phyloP scores from a whole-genome alignment of 257 asterid species.

The Petunia secreta region DNA sequence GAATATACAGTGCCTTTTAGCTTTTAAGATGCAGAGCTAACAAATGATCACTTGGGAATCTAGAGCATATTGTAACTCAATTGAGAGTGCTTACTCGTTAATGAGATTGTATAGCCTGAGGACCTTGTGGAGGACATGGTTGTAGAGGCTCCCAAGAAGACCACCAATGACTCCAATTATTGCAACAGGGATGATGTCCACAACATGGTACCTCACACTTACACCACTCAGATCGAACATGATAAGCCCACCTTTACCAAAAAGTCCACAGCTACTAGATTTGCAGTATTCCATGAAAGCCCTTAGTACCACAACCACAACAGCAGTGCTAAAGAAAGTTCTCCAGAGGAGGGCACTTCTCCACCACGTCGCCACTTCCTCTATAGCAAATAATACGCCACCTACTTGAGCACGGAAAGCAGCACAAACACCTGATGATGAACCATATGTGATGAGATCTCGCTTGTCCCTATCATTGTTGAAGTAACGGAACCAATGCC shows the following conservation, averaged over 20 bases:
- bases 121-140: constrained; percentile 73
- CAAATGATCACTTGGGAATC: background rate
- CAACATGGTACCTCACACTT: constrained; percentile 56
- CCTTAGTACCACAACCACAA: constrained; percentile 84
- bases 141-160: constrained; percentile 81
- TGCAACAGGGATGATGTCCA: constrained; percentile 70
- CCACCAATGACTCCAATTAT: constrained; percentile 89
- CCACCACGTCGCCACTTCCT: constrained; percentile 99
- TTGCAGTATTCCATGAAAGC: constrained; percentile 81
- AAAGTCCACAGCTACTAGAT: constrained; percentile 73
- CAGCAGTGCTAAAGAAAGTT: constrained; percentile 89
- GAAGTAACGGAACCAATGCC: constrained; percentile 90
- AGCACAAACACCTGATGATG: constrained; percentile 90
- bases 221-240: constrained; percentile 87
- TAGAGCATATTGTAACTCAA: background rate
- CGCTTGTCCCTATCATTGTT: constrained; percentile 90
- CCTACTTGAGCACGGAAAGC: constrained; percentile 94
- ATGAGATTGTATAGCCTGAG: constrained; percentile 78
- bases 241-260: constrained; percentile 87
- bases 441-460: constrained; percentile 83
- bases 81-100: constrained; percentile 55
- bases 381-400: constrained; percentile 81
- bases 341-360: constrained; percentile 97
- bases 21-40: background rate
- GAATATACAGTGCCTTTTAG: background rate